Base-by-base conservation (phyloP, 163 green algal species). In the Volvox carteri region DNA sequence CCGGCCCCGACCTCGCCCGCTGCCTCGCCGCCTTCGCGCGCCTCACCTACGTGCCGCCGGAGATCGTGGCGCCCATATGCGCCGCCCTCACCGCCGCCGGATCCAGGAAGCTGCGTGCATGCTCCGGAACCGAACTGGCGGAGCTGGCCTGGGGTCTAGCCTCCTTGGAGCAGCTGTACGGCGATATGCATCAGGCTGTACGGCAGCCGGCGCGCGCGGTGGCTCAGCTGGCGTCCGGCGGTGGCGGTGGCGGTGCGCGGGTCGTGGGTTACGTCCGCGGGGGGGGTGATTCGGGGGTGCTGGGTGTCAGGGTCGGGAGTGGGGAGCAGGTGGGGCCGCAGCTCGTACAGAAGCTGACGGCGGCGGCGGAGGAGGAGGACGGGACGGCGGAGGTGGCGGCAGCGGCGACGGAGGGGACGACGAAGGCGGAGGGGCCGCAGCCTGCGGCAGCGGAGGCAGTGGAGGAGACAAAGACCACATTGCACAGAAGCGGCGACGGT, bases 151-250 rank as follows among this genome's bases (percentile, higher is more conserved):
- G 83, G 83, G 83, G 9, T 2, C 83, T 88, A 11, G 83, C 83
- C 11, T 37, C 25, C 1, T 50, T 88, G 83, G 23, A 88, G 83
- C 12, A 21, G 12, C 37, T 88, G 83, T 88, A 88, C 83, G 83
- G 83, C 33, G 83, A 88, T 16, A 19, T 88, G 35, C 83, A 88
- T 35, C 83, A 88, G 68, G 83, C 83, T 0, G 52, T 88, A 54
- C 50, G 67, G 67, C 83, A 56, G 2, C 83, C 83, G 2, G 67
- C 83, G 2, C 62, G 46, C 16, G 77, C 83, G 23, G 83, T 65
- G 23, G 83, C 81, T 1, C 35, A 4, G 11, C 35, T 75, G 11
- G 83, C 48, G 48, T 6, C 67, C 5, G 50, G 39, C 12, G n/a
- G n/a, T n/a, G n/a, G n/a, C n/a, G n/a, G n/a, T n/a, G n/a, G n/a